Evolutionary conservation across 345 rosid genomes (phyloP).

Genomic region (Pugionium dolabratum): DNA sequence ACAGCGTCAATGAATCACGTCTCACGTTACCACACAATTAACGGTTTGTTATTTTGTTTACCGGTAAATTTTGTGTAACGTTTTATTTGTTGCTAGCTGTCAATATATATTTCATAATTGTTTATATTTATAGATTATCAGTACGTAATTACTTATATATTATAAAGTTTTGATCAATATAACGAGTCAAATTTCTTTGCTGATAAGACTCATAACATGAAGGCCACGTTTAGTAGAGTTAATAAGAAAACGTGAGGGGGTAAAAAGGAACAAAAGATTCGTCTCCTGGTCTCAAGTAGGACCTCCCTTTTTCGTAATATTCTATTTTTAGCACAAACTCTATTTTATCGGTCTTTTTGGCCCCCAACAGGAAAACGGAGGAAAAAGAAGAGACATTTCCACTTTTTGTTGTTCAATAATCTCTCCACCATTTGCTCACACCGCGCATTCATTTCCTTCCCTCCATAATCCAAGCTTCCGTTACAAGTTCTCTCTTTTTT

Average conservation of each 20-base stretch:
- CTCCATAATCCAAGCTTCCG: slow-evolving; percentile 44
- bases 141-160: no score
- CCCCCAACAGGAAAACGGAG: slow-evolving; percentile 8
- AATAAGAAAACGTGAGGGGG: slow-evolving; percentile 22
- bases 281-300: slow-evolving; percentile 38
- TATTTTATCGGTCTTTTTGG: slow-evolving; percentile 32
- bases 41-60: no score
- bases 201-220: slow-evolving; percentile 13
- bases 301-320: slow-evolving; percentile 40
- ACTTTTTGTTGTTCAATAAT: slow-evolving; percentile 16
- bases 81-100: no score
- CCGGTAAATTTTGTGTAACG: no score
- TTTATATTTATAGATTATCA: no score
- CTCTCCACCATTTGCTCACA: slow-evolving; percentile 21
- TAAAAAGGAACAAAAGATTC: slow-evolving; percentile 13
- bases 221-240: slow-evolving; percentile 23
- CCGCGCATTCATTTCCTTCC: slow-evolving; percentile 38
- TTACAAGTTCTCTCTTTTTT: slow-evolving; percentile 20
- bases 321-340: slow-evolving; percentile 40
- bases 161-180: no score
- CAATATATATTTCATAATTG: no score
- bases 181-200: no score
- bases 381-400: slow-evolving; percentile 27
- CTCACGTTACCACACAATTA: not conserved
- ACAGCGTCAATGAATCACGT: not conserved